Evolutionary conservation across 1,284 basidiomycete species (phyloP).

Genomic region (Tilletia walkeri): DNA sequence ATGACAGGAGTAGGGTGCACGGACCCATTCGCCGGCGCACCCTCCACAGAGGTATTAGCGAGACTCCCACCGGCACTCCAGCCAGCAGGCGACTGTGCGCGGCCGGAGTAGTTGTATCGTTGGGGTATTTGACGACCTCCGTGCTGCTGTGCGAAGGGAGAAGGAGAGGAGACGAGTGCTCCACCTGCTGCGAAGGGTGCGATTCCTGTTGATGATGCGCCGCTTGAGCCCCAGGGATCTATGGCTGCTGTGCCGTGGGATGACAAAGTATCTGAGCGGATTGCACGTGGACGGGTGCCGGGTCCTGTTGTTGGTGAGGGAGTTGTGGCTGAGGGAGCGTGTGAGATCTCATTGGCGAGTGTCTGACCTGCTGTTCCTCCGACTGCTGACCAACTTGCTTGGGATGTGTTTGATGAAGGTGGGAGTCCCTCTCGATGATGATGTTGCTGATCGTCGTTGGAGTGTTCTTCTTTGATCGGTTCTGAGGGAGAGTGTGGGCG

Average conservation of each 20-base stretch:
- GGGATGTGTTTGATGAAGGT: not conserved
- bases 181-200: not conserved
- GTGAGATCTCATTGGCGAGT: slow-evolving; percentile 1
- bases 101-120: not conserved
- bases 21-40: not conserved
- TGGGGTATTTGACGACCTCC: not conserved
- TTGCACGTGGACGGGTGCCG: not conserved
- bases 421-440: too few species aligned
- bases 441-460: not conserved
- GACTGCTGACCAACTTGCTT: not conserved
- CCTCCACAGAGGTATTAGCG: not conserved
- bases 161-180: not conserved
- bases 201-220: not conserved
- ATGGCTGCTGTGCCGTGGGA: not conserved
- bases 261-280: not conserved
- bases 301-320: not conserved
- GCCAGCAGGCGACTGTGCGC: not conserved
- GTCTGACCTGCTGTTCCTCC: not conserved
- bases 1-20: not conserved
- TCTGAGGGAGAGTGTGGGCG: not conserved
- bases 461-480: not conserved
- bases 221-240: slow-evolving; percentile 6
- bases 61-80: not conserved
- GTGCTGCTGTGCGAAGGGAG: not conserved
- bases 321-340: not conserved